Evolutionary conservation across 2,329 filamentous ascomycete species (phyloP).

Genomic region (Cladophialophora chaetospira): DNA sequence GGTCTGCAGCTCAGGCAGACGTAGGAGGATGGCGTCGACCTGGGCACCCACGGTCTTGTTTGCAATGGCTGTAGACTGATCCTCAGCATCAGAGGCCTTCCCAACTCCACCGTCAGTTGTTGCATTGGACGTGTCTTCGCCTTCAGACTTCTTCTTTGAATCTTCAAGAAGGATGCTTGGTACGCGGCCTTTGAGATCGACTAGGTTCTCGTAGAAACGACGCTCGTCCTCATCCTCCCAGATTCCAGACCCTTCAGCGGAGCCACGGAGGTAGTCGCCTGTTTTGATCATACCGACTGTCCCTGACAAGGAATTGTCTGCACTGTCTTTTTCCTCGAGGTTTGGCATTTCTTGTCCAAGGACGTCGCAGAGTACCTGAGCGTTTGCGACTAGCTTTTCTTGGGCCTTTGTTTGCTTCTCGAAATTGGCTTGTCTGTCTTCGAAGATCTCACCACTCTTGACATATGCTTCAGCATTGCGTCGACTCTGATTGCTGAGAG

Average conservation of each 20-base stretch:
- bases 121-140: slow-evolving; percentile 71
- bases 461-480: slow-evolving; percentile 98
- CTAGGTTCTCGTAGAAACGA: slow-evolving; percentile 95
- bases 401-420: slow-evolving; percentile 92
- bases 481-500: slow-evolving; percentile 79
- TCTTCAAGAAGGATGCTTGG: slow-evolving; percentile 92
- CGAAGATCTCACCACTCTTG: slow-evolving; percentile 96
- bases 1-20: slow-evolving; percentile 85
- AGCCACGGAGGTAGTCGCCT: slow-evolving; percentile 86
- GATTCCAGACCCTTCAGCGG: slow-evolving; percentile 87
- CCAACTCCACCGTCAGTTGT: slow-evolving; percentile 42
- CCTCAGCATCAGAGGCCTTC: slow-evolving; percentile 66
- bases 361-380: slow-evolving; percentile 85
- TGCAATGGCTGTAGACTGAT: slow-evolving; percentile 88
- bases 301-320: slow-evolving; percentile 66
- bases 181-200: slow-evolving; percentile 93
- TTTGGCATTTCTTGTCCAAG: slow-evolving; percentile 93
- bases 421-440: slow-evolving; percentile 93
- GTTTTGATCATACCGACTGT: slow-evolving; percentile 92
- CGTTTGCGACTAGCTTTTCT: slow-evolving; percentile 85
- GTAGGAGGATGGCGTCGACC: slow-evolving; percentile 84
- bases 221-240: slow-evolving; percentile 99
- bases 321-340: slow-evolving; percentile 77
- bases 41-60: slow-evolving; percentile 98
- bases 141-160: slow-evolving; percentile 82